A percentile compares a stretch with the other conserved stretches of the same genome.
phyloP scores from a whole-genome alignment of 2,329 filamentous ascomycete genomes.

The Dothidotthia symphoricarpi region DNA sequence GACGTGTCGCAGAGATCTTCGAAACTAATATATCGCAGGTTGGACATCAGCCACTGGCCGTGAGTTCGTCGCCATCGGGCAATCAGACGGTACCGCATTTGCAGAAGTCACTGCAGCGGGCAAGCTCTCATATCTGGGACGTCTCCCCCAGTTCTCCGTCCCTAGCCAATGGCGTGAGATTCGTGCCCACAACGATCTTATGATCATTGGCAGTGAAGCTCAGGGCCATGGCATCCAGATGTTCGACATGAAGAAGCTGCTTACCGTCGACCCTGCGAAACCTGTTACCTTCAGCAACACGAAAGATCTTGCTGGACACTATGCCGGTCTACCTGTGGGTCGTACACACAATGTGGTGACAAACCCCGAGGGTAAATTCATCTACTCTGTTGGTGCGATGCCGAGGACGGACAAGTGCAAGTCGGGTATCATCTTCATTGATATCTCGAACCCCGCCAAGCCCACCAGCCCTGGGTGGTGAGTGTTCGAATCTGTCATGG shows the following conservation, averaged over 20 bases:
- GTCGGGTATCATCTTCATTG: constrained; percentile 59
- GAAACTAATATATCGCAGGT: constrained; percentile 21
- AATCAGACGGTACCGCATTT: constrained; percentile 56
- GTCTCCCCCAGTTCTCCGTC: constrained; percentile 50
- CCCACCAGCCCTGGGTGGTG: constrained; percentile 53
- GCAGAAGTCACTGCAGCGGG: constrained; percentile 53
- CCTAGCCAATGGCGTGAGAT: constrained; percentile 56
- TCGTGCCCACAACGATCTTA: constrained; percentile 45
- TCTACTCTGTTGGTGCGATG: constrained; percentile 39
- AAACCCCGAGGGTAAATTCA: constrained; percentile 40
- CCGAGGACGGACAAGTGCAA: constrained; percentile 45
- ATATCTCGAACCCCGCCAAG: constrained; percentile 55
- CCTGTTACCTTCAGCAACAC: constrained; percentile 38
- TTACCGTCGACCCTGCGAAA: constrained; percentile 34
- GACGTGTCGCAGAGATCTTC: neutral
- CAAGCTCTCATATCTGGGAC: constrained; percentile 55
- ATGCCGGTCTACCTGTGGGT: constrained; percentile 36
- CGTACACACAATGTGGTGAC: constrained; percentile 42
- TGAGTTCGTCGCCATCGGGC: constrained; percentile 56
- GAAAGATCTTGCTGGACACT: constrained; percentile 37
- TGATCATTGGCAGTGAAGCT: constrained; percentile 46
- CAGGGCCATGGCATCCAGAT: constrained; percentile 58
- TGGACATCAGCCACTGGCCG: constrained; percentile 55
- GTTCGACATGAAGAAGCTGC: constrained; percentile 59
- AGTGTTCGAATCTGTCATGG: neutral